Conservation (phyloP, 106 monocot genomes). For the Dendrobium nobile region DNA sequence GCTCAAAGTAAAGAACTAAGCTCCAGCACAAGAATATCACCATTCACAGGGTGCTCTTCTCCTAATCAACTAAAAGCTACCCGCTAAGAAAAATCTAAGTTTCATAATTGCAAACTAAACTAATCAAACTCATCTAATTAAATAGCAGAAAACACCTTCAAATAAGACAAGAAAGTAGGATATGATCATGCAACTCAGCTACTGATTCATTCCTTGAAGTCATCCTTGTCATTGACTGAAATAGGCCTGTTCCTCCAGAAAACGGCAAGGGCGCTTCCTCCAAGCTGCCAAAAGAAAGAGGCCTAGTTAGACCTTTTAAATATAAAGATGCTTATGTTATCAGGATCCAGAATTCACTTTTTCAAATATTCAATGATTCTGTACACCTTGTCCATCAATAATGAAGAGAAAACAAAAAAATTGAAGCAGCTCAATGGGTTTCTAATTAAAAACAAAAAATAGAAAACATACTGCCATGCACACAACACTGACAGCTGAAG, state of each 20-base stretch:
- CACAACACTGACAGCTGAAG: slow-evolving; percentile 97
- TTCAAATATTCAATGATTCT: background rate
- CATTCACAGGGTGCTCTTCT: background rate
- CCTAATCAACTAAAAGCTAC: background rate
- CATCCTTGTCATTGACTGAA: slow-evolving; percentile 73
- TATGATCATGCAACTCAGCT: background rate
- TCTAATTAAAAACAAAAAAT: background rate
- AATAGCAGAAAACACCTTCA: background rate
- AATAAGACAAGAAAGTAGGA: background rate
- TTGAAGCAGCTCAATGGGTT: background rate
- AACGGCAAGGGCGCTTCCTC: slow-evolving; percentile 88
- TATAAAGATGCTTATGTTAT: background rate
- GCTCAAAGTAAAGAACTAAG: background rate
- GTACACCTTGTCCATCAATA: background rate
- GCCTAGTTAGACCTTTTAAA: background rate
- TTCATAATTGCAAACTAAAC: background rate
- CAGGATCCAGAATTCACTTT: background rate
- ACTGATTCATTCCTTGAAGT: slow-evolving; percentile 74
- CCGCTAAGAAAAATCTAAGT: background rate
- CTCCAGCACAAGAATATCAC: background rate
- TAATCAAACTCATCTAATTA: too few species aligned
- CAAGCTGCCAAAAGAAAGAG: slow-evolving; percentile 52
- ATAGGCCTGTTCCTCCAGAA: slow-evolving; percentile 76
- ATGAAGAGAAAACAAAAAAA: background rate
- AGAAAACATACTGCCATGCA: slow-evolving; percentile 82